Evolutionary conservation across 2,329 filamentous ascomycete genomes (phyloP).

Genomic region (Thelonectria blattea): DNA sequence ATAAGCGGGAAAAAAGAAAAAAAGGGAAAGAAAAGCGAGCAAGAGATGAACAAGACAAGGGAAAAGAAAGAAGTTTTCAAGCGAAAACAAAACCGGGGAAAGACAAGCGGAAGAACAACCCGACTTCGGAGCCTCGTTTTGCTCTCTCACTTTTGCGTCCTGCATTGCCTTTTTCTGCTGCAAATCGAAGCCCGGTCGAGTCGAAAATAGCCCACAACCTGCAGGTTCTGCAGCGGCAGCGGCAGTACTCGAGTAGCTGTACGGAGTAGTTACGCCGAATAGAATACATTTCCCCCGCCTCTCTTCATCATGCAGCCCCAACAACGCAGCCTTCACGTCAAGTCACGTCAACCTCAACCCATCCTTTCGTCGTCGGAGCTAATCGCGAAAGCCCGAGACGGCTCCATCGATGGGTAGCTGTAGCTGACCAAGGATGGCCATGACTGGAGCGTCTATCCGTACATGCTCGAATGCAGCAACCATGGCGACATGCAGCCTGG

Average conservation of each 20-base stretch:
- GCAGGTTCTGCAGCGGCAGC: too few relatives aligned
- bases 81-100: neutral
- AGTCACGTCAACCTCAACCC: neutral
- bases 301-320: neutral
- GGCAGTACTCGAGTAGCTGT: too few relatives aligned
- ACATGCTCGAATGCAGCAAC: neutral
- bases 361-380: conserved; percentile 7
- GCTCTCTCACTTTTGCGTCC: conserved; percentile 8
- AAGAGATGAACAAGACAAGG: neutral
- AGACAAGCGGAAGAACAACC: neutral
- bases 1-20: neutral
- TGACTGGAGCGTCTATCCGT: conserved; percentile 17
- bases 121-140: conserved; percentile 29
- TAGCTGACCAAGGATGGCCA: neutral
- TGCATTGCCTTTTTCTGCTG: conserved; percentile 13
- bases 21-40: too few relatives aligned
- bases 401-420: neutral
- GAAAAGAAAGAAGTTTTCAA: neutral
- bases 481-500: conserved; percentile 20
- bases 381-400: conserved; percentile 5
- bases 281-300: neutral
- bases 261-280: too few relatives aligned
- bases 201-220: neutral
- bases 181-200: conserved; percentile 8
- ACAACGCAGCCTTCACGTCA: neutral